Evolutionary conservation across 768 basidiomycete species (phyloP), one percentile per base, ranked within the genome.

Genomic region (Russula virescens): DNA sequence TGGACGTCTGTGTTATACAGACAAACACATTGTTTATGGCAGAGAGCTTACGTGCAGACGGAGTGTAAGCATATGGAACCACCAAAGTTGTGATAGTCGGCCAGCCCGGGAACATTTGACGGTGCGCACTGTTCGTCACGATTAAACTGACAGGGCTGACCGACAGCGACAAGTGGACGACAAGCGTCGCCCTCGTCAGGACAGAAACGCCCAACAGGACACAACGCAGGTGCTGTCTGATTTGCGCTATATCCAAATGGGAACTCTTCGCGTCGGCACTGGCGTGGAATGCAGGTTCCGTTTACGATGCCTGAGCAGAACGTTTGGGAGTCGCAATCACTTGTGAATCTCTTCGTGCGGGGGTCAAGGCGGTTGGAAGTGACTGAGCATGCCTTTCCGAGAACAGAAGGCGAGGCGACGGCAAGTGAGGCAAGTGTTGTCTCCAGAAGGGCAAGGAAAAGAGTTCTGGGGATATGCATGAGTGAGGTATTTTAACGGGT

Each of bases 51-150:
- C 66, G 64, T 62, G 64, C 66, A 67, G 40, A 60, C 10, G 14
- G 64, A 67, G 46, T 28, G 51, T 9, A 67, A 45, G 47, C 66
- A 67, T 46, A 66, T 25, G 16, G 64, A 48, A 9, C 66, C 56
- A 48, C 56, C 55, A 23, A 42, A 55, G 21, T 65, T 63, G 26
- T 60, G 47, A 55, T 55, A 46, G 47, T 59, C 48, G 35, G 56
- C 60, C 9, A 62, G 53, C 31, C 28, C 66, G 8, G 45, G n/a
- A 14, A 21, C 45, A 28, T 54, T 28, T 48, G 64, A 23, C 9
- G 66, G 56, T 31, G 52, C 35, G 35, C 66, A 67, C 19, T 67
- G 64, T 43, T 67, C 66, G 47, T 67, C 66, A 35, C 66, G 59
- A 52, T 66, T 66, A 53, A 67, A 67, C 43, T 67, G 56, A 51